phyloP scores from a whole-genome alignment of 352 stramenopile species.

The Hyphochytrium catenoides region DNA sequence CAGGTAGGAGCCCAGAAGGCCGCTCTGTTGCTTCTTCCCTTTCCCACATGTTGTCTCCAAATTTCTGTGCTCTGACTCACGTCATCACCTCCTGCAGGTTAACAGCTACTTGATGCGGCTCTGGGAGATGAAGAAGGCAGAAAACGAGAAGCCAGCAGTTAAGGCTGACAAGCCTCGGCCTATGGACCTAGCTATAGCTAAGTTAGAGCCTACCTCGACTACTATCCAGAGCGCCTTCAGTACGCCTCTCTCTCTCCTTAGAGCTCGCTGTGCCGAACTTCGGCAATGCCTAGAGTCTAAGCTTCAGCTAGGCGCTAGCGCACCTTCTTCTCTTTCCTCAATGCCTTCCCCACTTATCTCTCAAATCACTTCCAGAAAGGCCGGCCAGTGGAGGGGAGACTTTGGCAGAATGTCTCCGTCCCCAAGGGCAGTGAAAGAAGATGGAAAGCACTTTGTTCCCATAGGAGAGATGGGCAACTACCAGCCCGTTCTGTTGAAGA shows the following conservation, averaged over 20 bases:
- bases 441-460: constrained; percentile 49
- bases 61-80: too few species aligned
- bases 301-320: neutral
- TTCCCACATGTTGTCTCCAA: neutral
- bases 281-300: neutral
- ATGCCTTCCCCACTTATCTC: neutral
- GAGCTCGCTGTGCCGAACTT: neutral
- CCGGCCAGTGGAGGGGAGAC: neutral
- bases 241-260: constrained; percentile 3
- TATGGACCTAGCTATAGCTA: constrained; percentile 2
- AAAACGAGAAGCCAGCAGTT: constrained; percentile 57
- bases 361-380: neutral
- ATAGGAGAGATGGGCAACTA: constrained; percentile 70
- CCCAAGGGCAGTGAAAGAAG: constrained; percentile 28
- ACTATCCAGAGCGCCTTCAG: constrained; percentile 16
- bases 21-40: neutral
- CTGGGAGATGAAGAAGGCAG: constrained; percentile 35
- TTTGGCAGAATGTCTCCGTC: constrained; percentile 20
- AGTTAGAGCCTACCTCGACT: constrained; percentile 12
- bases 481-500: constrained; percentile 54
- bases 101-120: constrained; percentile 6
- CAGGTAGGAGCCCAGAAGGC: constrained; percentile 13
- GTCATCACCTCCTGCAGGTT: too few species aligned
- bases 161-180: constrained; percentile 19
- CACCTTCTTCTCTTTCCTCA: constrained; percentile 4